phyloP scores from a whole-genome alignment of 352 stramenopile species.

The Pythium folliculosum region DNA sequence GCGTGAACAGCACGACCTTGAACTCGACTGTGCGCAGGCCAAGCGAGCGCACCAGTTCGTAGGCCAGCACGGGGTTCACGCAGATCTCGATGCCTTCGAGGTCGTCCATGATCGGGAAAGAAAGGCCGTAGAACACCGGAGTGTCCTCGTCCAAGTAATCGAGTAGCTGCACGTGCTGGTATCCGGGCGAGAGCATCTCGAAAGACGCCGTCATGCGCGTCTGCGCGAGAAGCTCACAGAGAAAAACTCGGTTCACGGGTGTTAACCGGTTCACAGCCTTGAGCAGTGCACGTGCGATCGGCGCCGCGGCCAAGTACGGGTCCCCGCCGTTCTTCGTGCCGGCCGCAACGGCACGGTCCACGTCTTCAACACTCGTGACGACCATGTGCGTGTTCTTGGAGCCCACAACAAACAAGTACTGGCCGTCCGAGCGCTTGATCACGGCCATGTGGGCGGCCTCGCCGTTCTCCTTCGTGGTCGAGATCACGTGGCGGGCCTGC shows the following conservation, averaged over 20 bases:
- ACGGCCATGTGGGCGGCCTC: slow-evolving; percentile 74
- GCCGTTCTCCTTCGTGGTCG: slow-evolving; percentile 80
- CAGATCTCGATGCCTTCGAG: slow-evolving; percentile 63
- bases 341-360: slow-evolving; percentile 35
- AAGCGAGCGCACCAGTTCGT: slow-evolving; percentile 51
- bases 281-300: slow-evolving; percentile 55
- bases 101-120: slow-evolving; percentile 45
- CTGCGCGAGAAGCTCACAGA: slow-evolving; percentile 81
- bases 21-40: slow-evolving; percentile 68
- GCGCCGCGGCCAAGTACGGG: slow-evolving; percentile 50
- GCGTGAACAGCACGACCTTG: slow-evolving; percentile 47
- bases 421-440: slow-evolving; percentile 63
- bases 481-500: slow-evolving; percentile 56
- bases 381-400: slow-evolving; percentile 86
- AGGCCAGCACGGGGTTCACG: slow-evolving; percentile 75
- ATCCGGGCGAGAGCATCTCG: slow-evolving; percentile 66
- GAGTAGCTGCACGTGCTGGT: slow-evolving; percentile 80
- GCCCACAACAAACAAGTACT: slow-evolving; percentile 69
- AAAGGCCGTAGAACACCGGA: slow-evolving; percentile 80
- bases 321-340: slow-evolving; percentile 33
- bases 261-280: slow-evolving; percentile 42
- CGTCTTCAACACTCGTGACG: slow-evolving; percentile 46
- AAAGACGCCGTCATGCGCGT: slow-evolving; percentile 77
- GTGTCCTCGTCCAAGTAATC: slow-evolving; percentile 69
- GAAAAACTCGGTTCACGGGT: slow-evolving; percentile 36